Evolutionary conservation across 2,329 filamentous ascomycete species (phyloP).

Genomic region (Xylaria sp.): DNA sequence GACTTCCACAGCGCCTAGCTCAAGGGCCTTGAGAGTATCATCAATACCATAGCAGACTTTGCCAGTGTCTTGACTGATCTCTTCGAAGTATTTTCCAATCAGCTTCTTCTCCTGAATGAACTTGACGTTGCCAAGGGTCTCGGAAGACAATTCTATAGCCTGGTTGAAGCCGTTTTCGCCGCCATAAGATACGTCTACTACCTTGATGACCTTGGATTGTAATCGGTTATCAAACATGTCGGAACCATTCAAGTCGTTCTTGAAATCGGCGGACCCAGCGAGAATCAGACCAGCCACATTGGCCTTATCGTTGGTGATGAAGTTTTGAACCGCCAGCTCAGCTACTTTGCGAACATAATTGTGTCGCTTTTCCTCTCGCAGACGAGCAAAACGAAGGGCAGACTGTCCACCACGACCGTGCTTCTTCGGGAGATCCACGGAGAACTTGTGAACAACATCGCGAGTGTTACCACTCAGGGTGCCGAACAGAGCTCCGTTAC

Average conservation of each 20-base stretch:
- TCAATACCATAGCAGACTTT: slow-evolving; percentile 98
- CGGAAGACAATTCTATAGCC: slow-evolving; percentile 92
- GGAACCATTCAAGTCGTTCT: slow-evolving; percentile 97
- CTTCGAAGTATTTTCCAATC: slow-evolving; percentile 98
- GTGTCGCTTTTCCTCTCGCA: slow-evolving; percentile 99
- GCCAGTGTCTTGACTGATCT: slow-evolving; percentile 97
- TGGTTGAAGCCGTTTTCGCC: slow-evolving; percentile 99
- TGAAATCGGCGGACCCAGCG: slow-evolving; percentile 98
- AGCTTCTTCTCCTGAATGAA: slow-evolving; percentile 99
- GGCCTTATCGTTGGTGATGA: slow-evolving; percentile 97
- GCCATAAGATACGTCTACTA: slow-evolving; percentile 98
- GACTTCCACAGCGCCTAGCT: slow-evolving; percentile 92
- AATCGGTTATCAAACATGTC: slow-evolving; percentile 97
- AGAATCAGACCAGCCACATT: slow-evolving; percentile 96
- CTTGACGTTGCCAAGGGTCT: slow-evolving; percentile 98
- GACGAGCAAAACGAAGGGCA: slow-evolving; percentile 98
- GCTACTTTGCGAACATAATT: slow-evolving; percentile 99
- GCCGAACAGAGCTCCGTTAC: slow-evolving; percentile 96
- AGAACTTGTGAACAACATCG: slow-evolving; percentile 97
- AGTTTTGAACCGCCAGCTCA: slow-evolving; percentile 97
- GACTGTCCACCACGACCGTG: slow-evolving; percentile 99
- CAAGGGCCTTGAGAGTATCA: slow-evolving; percentile 95
- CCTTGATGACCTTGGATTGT: slow-evolving; percentile 96
- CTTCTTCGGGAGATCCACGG: slow-evolving; percentile 99
- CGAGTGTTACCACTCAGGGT: slow-evolving; percentile 97